Conservation (phyloP, 2,329 filamentous ascomycete species). For the Rhinocladiella similis region DNA sequence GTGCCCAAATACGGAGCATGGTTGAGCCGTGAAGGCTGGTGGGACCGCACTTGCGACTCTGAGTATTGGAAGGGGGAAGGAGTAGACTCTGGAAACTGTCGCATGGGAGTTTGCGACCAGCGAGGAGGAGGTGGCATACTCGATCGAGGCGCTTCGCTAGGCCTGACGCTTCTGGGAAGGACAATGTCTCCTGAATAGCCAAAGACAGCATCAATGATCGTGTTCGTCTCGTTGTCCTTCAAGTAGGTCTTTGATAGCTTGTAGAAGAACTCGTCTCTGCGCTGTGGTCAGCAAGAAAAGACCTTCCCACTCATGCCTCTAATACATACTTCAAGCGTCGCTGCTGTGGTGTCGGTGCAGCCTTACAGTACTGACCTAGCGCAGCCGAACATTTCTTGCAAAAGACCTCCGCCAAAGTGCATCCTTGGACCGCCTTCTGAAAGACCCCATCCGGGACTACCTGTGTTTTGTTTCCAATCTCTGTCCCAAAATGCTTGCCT, state of each 20-base stretch:
- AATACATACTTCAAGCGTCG: slow-evolving; percentile 20
- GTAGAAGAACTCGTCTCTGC: slow-evolving; percentile 27
- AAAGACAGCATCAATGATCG: slow-evolving; percentile 21
- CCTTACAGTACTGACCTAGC: slow-evolving; percentile 29
- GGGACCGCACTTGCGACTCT: slow-evolving; percentile 2
- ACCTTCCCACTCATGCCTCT: not conserved
- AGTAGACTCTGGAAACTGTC: not conserved
- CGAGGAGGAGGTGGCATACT: slow-evolving; percentile 9
- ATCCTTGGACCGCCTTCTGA: slow-evolving; percentile 24
- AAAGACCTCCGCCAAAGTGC: slow-evolving; percentile 27
- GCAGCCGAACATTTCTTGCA: slow-evolving; percentile 25
- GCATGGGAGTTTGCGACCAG: slow-evolving; percentile 13
- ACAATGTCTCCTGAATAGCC: slow-evolving; percentile 7
- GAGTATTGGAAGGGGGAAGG: slow-evolving; percentile 4
- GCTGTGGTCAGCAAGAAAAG: not conserved
- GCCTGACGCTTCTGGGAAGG: slow-evolving; percentile 2
- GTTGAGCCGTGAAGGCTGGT: not conserved
- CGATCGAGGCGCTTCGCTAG: slow-evolving; percentile 8
- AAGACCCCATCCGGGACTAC: slow-evolving; percentile 23
- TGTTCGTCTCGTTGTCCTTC: slow-evolving; percentile 19
- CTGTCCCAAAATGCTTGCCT: slow-evolving; percentile 24
- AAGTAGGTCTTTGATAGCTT: slow-evolving; percentile 28
- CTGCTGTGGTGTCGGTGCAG: slow-evolving; percentile 16
- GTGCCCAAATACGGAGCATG: not conserved
- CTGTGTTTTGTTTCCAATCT: slow-evolving; percentile 22